phyloP scores from a whole-genome alignment of 1,284 basidiomycete genomes.

The Trichosporon sp. region DNA sequence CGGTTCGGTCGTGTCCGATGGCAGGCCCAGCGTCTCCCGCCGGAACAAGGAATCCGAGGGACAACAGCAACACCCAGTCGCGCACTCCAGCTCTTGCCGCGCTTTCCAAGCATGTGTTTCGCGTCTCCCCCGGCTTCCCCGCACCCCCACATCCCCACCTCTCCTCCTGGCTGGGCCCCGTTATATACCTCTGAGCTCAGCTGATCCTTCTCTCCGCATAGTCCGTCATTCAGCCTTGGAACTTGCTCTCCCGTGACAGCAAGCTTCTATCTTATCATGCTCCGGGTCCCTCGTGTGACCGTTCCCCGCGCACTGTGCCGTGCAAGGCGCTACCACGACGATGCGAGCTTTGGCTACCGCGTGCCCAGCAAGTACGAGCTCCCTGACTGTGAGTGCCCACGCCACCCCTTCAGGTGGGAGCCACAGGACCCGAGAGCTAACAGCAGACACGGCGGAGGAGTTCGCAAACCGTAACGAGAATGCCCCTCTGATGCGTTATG shows the following conservation, averaged over 20 bases:
- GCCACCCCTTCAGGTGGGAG: neutral
- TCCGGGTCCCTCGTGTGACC: constrained; percentile 11
- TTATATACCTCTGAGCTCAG: neutral
- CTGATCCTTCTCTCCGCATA: neutral
- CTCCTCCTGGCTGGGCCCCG: neutral
- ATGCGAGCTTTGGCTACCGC: constrained; percentile 70
- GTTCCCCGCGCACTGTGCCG: constrained; percentile 6
- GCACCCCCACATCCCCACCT: neutral
- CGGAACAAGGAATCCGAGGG: constrained; percentile 3
- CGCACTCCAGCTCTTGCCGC: neutral
- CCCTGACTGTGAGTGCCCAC: constrained; percentile 65
- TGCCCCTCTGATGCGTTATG: constrained; percentile 75
- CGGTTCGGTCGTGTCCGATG: constrained; percentile 4
- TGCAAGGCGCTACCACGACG: constrained; percentile 62
- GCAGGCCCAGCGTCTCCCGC: neutral
- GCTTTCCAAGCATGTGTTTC: neutral
- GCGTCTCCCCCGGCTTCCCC: constrained; percentile 1
- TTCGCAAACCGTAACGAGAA: constrained; percentile 67
- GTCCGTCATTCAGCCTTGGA: neutral
- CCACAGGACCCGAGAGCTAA: neutral
- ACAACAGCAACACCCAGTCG: neutral
- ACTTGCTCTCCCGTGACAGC: neutral
- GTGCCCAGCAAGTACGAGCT: constrained; percentile 61
- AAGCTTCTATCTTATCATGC: constrained; percentile 8
- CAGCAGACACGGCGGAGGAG: constrained; percentile 65